Base-by-base conservation (phyloP, 2,329 filamentous ascomycete species). In the Ophiostoma perfectum region DNA sequence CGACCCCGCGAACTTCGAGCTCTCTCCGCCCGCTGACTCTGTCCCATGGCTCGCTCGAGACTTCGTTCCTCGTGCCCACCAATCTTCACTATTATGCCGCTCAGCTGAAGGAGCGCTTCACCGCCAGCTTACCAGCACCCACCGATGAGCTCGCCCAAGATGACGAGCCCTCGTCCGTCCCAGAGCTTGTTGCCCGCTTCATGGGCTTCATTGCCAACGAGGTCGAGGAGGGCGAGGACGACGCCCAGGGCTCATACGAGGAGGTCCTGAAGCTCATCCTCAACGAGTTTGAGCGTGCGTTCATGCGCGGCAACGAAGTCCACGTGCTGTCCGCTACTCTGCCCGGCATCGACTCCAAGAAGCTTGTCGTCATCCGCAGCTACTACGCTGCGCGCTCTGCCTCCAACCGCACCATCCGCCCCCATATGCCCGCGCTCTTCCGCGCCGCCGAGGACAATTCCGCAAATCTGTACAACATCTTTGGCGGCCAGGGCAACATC, bases 131-230 rank as follows among this genome's bases (percentile, higher is more conserved):
- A 74, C 96, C 96, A 67, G 84, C 89, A 75, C 91, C 95, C 69
- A 99, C 96, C 77, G 95, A 99, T 78, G 95, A 99, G 83, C 87
- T 98, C 72, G 96, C 95, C 71, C 93, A 94, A 78, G 96, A 99
- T 83, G 95, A 99, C 75, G 96, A 99, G 83, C 95, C 95, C n/a
- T 98, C 95, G 49, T 99, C 96, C 38, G 88, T 93, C 64, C 83
- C 92, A 62, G 95, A 99, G 82, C 85, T 99, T 70, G 92, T 99
- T 44, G 93, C 92, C 71, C 88, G 94, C 78, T 99, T 96, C 80
- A 88, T 99, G 77, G 93, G 92, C 74, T 96, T 92, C 77, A 86
- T 97, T 70, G 93, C 94, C 72, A 83, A 86, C 72, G 91, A 97
- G 81, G 90, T 97, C 52, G 92, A 97, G 68, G 91, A 96, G 75